Base-by-base conservation (phyloP, 768 basidiomycete genomes). In the Rhizopogon sp. region DNA sequence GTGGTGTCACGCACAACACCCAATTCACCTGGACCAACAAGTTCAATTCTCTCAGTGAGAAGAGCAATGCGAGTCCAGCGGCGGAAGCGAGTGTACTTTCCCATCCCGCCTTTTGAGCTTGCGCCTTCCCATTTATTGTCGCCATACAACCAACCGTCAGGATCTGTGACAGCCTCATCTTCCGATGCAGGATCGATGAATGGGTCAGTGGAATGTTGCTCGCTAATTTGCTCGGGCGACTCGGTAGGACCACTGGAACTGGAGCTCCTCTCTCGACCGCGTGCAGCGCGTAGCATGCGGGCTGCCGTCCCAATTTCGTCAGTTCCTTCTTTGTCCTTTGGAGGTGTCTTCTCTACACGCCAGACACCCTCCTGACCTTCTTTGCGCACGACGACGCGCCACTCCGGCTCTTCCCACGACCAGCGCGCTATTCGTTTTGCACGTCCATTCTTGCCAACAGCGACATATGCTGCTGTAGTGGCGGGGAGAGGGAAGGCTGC, bases 41-140 rank as follows among this genome's bases (percentile, higher is more conserved):
- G 67, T 58, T 90, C 84, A 16, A 91, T 75, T 0, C 77, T 80
- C 72, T 95, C 93, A 3, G 74, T 80, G 43, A 93, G 82, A 17
- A 87, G 70, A 2, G 93, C 93, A 35, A 93, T 76, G 47, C 93
- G 85, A 0, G 88, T 88, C 93, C 93, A 96, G 47, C 91, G 77
- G 52, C 93, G 73, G 64, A 84, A 85, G 13, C 93, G 82, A 0
- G 93, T 96, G 68, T 90, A 95, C 85, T 94, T 94, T 68, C 93
- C 89, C 73, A 95, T 81, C 6, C 92, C 91, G 46, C 91, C 90
- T 60, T 85, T 88, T 53, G 75, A 74, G 52, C 83, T 85, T 43
- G 80, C 76, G 17, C 74, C 79, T 65, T 97, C 93, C 94, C 94
- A 98, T 67, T 97, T 96, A 68, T 98, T 98, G 61, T 95, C 94